These are phyloP conservation scores for Kwoniella shandongensis DNA, from an alignment of 768 basidiomycete species.

Conservation along the genomic window DNA sequence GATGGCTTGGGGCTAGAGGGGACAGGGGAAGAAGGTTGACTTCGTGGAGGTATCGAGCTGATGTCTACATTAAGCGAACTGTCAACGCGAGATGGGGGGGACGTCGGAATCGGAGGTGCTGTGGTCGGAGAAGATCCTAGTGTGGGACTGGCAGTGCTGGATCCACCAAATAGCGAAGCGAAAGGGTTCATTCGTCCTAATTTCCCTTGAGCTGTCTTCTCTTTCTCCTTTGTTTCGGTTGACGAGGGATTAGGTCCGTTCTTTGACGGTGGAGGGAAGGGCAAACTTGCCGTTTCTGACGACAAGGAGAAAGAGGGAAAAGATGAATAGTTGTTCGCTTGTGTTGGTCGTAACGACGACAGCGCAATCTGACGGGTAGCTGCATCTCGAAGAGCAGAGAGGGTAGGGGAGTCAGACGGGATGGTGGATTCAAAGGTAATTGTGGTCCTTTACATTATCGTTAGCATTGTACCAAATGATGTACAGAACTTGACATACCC, in stretches of 20 bases:
- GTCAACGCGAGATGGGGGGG: background rate
- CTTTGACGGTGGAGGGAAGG: constrained; percentile 51
- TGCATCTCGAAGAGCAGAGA: constrained; percentile 37
- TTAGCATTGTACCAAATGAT: background rate
- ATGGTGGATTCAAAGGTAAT: constrained; percentile 59
- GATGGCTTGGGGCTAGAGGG: constrained; percentile 58
- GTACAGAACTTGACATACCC: constrained; percentile 57
- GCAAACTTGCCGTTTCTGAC: constrained; percentile 53
- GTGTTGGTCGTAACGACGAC: constrained; percentile 35
- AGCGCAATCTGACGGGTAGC: constrained; percentile 27
- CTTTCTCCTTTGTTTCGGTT: constrained; percentile 55
- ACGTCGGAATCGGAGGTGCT: constrained; percentile 53
- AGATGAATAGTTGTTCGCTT: constrained; percentile 2
- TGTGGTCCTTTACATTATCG: constrained; percentile 34
- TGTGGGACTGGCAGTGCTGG: constrained; percentile 49
- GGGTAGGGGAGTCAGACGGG: constrained; percentile 46
- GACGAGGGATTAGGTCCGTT: constrained; percentile 56
- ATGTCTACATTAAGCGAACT: constrained; percentile 9
- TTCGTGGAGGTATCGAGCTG: constrained; percentile 13
- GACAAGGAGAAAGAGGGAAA: constrained; percentile 56
- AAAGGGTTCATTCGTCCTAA: constrained; percentile 68
- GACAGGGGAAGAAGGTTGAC: constrained; percentile 59
- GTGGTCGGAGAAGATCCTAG: constrained; percentile 36
- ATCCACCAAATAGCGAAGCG: constrained; percentile 70
- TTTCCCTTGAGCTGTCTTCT: constrained; percentile 50